A percentile compares a stretch with the other conserved stretches of the same genome.
Conservation (phyloP, 129 eudicot genomes). For the Solidago caesia region DNA sequence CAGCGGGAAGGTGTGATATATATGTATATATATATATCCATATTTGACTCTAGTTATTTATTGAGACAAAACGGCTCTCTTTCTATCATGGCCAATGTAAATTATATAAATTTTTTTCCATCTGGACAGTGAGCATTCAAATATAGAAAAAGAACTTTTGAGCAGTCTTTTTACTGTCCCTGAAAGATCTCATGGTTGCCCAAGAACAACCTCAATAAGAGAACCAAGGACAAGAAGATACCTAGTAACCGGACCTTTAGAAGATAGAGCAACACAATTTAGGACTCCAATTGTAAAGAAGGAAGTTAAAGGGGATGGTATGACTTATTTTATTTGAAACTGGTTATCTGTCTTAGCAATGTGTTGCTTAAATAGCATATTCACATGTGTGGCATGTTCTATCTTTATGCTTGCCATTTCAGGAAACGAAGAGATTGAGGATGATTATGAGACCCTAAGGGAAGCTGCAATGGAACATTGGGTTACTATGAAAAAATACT, state of each 20-base stretch:
- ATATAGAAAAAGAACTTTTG: slow-evolving; percentile 59
- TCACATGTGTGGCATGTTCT: background rate
- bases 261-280: slow-evolving; percentile 34
- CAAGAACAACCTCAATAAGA: slow-evolving; percentile 28
- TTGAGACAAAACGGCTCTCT: background rate
- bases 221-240: slow-evolving; percentile 33
- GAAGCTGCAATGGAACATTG: slow-evolving; percentile 58
- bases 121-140: slow-evolving; percentile 34
- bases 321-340: background rate
- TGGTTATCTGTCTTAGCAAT: background rate
- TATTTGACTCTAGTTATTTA: background rate
- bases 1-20: slow-evolving; percentile 37
- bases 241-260: slow-evolving; percentile 52
- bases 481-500: slow-evolving; percentile 63
- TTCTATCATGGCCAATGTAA: slow-evolving; percentile 1
- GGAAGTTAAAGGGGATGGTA: slow-evolving; percentile 43
- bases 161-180: slow-evolving; percentile 49
- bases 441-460: slow-evolving; percentile 48
- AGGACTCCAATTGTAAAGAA: slow-evolving; percentile 39
- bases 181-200: slow-evolving; percentile 40
- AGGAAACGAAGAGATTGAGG: slow-evolving; percentile 45
- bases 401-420: slow-evolving; percentile 17
- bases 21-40: background rate
- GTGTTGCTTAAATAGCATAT: background rate
- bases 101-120: slow-evolving; percentile 5